Base-by-base conservation (phyloP, 2,329 filamentous ascomycete species). In the Blastomyces gilchristii region DNA sequence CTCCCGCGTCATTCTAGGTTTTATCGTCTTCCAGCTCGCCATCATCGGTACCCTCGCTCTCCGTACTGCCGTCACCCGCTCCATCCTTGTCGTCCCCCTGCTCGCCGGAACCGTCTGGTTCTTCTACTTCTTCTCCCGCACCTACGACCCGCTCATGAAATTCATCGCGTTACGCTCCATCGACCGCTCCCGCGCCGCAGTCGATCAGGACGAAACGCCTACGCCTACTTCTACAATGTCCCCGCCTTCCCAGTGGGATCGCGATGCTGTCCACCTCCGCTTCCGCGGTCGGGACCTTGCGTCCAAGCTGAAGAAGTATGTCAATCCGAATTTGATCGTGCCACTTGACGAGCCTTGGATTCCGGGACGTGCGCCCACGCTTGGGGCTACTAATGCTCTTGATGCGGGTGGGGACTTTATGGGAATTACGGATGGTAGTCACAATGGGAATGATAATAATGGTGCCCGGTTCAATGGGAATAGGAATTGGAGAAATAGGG, bases 131-230 rank as follows among this genome's bases (percentile, higher is more conserved):
- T 97, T 90, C 72, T 82, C 84, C 53, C 82, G 83, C 54, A 89
- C 88, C 0, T 99, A 94, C 70, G 89, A 91, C 70, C 93, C 94
- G 0, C 78, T 99, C 64, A 96, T 92, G 75, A 88, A 86, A 69
- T 97, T 94, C 73, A 97, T 99, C 72, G 91, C 95, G 37, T 79
- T 99, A 54, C 84, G 90, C 66, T 96, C 91, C 69, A 90, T 99
- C 64, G 84, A 87, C 67, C 81, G 85, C 34, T 82, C 84, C 2
- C 81, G 85, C 63, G 67, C 58, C 34, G 45, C 54, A 6, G 58
- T 63, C 11, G 65, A 64, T 31, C 61, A 57, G 8, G 63, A 67
- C 59, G 63, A 65, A 28, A 75, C 74, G 0, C 72, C 75, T 3
- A 76, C 74, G 1, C 71, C 73, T n/a, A 73, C 73, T 1, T 71